These are phyloP conservation scores for Fimicolochytrium jonesii DNA, from an alignment of 192 early-diverging fungal species.

Conservation along the genomic window DNA sequence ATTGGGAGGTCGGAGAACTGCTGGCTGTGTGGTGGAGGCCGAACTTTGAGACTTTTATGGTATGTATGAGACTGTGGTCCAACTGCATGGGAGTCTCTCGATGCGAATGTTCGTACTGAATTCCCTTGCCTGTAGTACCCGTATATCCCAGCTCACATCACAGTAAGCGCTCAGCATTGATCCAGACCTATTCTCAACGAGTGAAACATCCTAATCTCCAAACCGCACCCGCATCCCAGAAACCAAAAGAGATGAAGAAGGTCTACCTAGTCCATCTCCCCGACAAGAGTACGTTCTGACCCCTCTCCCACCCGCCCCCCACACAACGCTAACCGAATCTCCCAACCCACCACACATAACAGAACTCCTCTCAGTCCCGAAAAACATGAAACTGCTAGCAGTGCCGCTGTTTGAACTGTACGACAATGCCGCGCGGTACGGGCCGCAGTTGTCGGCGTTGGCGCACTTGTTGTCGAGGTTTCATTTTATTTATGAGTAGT, in stretches of 20 bases:
- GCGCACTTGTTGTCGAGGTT: conserved; percentile 58
- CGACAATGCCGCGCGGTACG: conserved; percentile 73
- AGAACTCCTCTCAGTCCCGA: conserved; percentile 69
- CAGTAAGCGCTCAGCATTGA: conserved; percentile 30
- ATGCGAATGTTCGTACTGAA: no score
- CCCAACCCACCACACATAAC: background rate
- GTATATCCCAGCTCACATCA: conserved; percentile 73
- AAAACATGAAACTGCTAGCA: conserved; percentile 74
- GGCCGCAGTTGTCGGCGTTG: conserved; percentile 62
- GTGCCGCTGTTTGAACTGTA: conserved; percentile 78
- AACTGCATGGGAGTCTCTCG: background rate
- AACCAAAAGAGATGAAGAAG: conserved; percentile 73
- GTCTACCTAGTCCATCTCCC: conserved; percentile 72
- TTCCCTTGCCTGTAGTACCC: conserved; percentile 54
- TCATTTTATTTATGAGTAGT: conserved; percentile 35
- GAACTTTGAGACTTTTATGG: conserved; percentile 74
- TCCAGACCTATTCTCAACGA: no score
- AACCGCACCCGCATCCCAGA: no score
- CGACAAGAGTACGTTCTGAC: conserved; percentile 49
- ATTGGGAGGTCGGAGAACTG: conserved; percentile 74
- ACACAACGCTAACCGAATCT: background rate
- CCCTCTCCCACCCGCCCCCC: background rate
- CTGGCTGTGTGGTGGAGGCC: conserved; percentile 70
- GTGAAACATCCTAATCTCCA: no score
- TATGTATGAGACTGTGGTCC: no score